A percentile compares a stretch with the other conserved stretches of the same genome.
Conservation (phyloP, 2,329 filamentous ascomycete genomes). For the Lachnellula subtilissima region DNA sequence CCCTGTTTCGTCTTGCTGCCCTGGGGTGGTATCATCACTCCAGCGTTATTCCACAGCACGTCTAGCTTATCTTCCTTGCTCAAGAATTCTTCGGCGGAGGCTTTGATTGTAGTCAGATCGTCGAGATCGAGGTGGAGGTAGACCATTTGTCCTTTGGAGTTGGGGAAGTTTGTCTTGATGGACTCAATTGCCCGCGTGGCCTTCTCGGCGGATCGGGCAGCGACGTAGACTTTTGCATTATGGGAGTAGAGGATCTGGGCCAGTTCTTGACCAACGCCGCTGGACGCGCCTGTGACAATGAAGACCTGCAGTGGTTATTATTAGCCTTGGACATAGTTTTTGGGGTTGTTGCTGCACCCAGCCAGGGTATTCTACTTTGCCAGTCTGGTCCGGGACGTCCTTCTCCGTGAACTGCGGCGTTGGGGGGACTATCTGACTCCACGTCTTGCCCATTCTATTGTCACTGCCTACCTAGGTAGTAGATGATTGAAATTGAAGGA, state of each 20-base stretch:
- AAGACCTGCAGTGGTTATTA: constrained; percentile 26
- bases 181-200: constrained; percentile 35
- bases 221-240: constrained; percentile 41
- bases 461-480: constrained; percentile 23
- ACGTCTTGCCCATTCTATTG: constrained; percentile 14
- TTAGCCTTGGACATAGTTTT: neutral
- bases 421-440: constrained; percentile 19
- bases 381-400: constrained; percentile 26
- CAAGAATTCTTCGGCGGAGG: constrained; percentile 34
- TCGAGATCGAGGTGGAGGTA: constrained; percentile 37
- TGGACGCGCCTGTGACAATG: constrained; percentile 35
- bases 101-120: constrained; percentile 37
- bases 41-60: constrained; percentile 39
- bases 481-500: neutral
- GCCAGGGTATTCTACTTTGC: neutral
- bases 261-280: constrained; percentile 38
- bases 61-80: constrained; percentile 34
- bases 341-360: too few relatives aligned
- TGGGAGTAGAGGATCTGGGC: constrained; percentile 37
- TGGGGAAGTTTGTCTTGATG: constrained; percentile 32
- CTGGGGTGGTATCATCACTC: constrained; percentile 35
- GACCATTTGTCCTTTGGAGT: constrained; percentile 32
- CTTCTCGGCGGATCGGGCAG: constrained; percentile 38
- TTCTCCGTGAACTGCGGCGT: constrained; percentile 32
- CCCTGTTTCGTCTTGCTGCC: constrained; percentile 33